A percentile compares a stretch with the other conserved stretches of the same genome.
Evolutionary conservation across 1,139 yeast genomes (phyloP).

Genomic region (Casaregolazyma suthepensis): DNA sequence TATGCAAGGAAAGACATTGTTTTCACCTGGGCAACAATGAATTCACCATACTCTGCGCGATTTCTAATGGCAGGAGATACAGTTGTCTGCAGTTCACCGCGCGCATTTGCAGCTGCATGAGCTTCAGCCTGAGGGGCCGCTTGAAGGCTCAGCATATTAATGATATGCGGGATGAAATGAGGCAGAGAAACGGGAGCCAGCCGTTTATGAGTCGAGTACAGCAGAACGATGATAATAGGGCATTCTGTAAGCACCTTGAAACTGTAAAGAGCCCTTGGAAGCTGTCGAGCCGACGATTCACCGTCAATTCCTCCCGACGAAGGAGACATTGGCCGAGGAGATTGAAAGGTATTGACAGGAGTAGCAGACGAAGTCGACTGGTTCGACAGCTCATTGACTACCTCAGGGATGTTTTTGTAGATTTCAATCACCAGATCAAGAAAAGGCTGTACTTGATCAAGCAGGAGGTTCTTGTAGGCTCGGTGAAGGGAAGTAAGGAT

Average conservation of each 20-base stretch:
- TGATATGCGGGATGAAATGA: slow-evolving; percentile 72
- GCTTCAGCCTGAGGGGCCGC: slow-evolving; percentile 70
- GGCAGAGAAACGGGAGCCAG: slow-evolving; percentile 69
- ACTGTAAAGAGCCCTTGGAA: slow-evolving; percentile 61
- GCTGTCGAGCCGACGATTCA: slow-evolving; percentile 37
- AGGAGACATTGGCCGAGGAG: slow-evolving; percentile 42
- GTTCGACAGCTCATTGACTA: slow-evolving; percentile 61
- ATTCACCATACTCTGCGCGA: slow-evolving; percentile 79
- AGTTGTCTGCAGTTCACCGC: slow-evolving; percentile 48
- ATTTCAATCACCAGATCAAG: slow-evolving; percentile 69
- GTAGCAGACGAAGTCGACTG: slow-evolving; percentile 19
- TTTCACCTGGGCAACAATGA: slow-evolving; percentile 91
- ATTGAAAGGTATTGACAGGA: slow-evolving; percentile 29
- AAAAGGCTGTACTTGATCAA: slow-evolving; percentile 73
- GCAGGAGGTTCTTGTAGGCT: slow-evolving; percentile 63
- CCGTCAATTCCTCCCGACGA: slow-evolving; percentile 32
- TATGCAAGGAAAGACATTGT: slow-evolving; percentile 95
- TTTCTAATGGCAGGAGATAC: slow-evolving; percentile 66
- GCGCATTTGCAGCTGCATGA: slow-evolving; percentile 52
- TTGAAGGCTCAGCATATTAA: slow-evolving; percentile 67
- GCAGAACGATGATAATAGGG: slow-evolving; percentile 91
- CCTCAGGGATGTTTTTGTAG: slow-evolving; percentile 72
- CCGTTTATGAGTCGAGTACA: slow-evolving; percentile 80
- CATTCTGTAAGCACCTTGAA: slow-evolving; percentile 94
- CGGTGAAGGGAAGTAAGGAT: slow-evolving; percentile 84